phyloP scores from a whole-genome alignment of 805 yeast species.

The Naumovozyma dairenensis region DNA sequence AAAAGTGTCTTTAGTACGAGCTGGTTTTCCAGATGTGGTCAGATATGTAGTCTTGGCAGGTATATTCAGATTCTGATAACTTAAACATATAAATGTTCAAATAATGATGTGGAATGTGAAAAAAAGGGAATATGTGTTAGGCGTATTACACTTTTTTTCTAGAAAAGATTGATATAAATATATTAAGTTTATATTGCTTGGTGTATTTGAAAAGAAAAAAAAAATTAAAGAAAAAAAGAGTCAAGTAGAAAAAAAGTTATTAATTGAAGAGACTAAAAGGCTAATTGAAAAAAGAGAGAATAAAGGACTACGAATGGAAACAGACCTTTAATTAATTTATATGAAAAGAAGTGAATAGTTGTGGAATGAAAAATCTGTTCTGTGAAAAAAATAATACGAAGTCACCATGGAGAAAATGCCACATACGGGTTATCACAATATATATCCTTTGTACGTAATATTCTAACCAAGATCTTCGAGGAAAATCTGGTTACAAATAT shows the following conservation, averaged over 20 bases:
- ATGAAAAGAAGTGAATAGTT: too few relatives aligned
- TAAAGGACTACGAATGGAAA: too few relatives aligned
- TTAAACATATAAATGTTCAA: conserved; percentile 24
- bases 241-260: not conserved
- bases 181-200: not conserved
- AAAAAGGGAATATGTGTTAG: not conserved
- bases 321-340: too few relatives aligned
- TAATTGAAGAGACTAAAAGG: too few relatives aligned
- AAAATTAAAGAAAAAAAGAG: not conserved
- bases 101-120: conserved; percentile 1
- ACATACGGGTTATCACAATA: too few relatives aligned
- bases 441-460: too few relatives aligned
- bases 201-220: conserved; percentile 2
- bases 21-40: conserved; percentile 46
- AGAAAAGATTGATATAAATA: not conserved
- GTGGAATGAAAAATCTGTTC: too few relatives aligned
- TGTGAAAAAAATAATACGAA: too few relatives aligned
- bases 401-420: too few relatives aligned
- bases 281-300: too few relatives aligned
- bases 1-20: conserved; percentile 26
- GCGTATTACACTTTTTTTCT: not conserved
- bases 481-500: too few relatives aligned
- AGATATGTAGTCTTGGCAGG: conserved; percentile 40
- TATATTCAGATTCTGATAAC: conserved; percentile 26
- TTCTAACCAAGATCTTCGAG: too few relatives aligned